These are phyloP conservation scores for Xylaria sp. DNA, from an alignment of 2,329 filamentous ascomycete genomes.

Conservation along the genomic window DNA sequence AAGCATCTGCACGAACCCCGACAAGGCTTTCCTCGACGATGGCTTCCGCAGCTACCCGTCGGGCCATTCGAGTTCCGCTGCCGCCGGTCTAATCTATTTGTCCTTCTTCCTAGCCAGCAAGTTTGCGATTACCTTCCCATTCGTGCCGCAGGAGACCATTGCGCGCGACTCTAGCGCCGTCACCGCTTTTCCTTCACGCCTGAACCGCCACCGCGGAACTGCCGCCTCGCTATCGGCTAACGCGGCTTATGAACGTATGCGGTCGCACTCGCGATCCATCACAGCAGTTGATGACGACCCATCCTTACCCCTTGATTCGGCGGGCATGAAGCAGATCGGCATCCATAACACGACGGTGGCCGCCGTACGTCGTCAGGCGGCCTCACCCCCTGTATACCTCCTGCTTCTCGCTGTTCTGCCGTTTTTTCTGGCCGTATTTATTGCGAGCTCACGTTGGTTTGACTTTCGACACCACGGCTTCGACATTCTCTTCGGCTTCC, in stretches of 20 bases:
- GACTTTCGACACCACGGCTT: slow-evolving; percentile 93
- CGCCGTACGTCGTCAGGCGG: slow-evolving; percentile 76
- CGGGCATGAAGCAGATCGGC: slow-evolving; percentile 48
- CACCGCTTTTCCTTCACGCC: slow-evolving; percentile 81
- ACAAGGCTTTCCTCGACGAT: slow-evolving; percentile 73
- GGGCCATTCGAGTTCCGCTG: slow-evolving; percentile 79
- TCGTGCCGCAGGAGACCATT: slow-evolving; percentile 64
- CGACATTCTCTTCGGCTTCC: slow-evolving; percentile 86
- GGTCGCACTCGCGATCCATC: slow-evolving; percentile 35
- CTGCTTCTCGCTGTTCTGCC: slow-evolving; percentile 77
- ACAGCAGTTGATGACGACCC: slow-evolving; percentile 41
- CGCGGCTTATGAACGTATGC: slow-evolving; percentile 52
- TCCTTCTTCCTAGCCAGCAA: slow-evolving; percentile 88
- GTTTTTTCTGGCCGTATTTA: slow-evolving; percentile 79
- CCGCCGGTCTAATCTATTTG: slow-evolving; percentile 84
- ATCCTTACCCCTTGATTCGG: slow-evolving; percentile 47
- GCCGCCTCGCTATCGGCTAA: slow-evolving; percentile 32
- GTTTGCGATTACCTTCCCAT: slow-evolving; percentile 79
- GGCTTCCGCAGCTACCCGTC: slow-evolving; percentile 88
- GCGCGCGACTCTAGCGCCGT: slow-evolving; percentile 59
- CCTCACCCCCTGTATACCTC: slow-evolving; percentile 84
- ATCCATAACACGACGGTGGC: slow-evolving; percentile 55
- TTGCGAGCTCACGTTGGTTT: slow-evolving; percentile 86
- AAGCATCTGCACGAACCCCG: slow-evolving; percentile 76
- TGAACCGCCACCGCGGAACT: slow-evolving; percentile 55